Conservation (phyloP, 345 rosid genomes). For the Noccaea bulbosa region DNA sequence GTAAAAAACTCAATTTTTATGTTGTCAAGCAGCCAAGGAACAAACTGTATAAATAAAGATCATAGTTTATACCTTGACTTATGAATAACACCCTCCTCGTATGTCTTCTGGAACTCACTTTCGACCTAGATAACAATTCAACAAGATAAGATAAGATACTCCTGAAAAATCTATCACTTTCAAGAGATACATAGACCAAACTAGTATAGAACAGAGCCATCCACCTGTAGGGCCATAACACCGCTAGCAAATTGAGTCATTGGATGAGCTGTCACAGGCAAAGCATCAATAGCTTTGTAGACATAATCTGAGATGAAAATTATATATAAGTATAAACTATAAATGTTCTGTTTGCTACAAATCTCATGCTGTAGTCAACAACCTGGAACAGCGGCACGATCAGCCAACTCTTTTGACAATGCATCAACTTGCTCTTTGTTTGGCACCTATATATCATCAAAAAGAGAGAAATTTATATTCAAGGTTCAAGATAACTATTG, state of each 20-base stretch:
- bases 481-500: not conserved
- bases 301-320: conserved; percentile 61
- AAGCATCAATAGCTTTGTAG: conserved; percentile 81
- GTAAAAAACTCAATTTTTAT: conserved; percentile 16
- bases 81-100: conserved; percentile 76
- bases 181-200: not conserved
- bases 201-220: conserved; percentile 11
- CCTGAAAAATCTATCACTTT: not conserved
- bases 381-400: conserved; percentile 92
- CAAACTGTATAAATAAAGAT: conserved; percentile 3
- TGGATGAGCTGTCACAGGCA: conserved; percentile 88
- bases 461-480: not conserved
- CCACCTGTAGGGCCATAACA: conserved; percentile 99
- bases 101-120: conserved; percentile 94
- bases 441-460: conserved; percentile 50
- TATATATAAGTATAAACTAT: too few species aligned
- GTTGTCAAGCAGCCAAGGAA: conserved; percentile 5
- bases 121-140: conserved; percentile 59
- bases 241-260: conserved; percentile 96
- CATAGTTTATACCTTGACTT: conserved; percentile 68
- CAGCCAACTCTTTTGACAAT: conserved; percentile 72
- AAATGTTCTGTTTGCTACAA: too few species aligned
- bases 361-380: too few species aligned
- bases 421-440: conserved; percentile 85
- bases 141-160: conserved; percentile 11